Conservation (phyloP, 1,284 basidiomycete species). For the Puccinia sorghi region DNA sequence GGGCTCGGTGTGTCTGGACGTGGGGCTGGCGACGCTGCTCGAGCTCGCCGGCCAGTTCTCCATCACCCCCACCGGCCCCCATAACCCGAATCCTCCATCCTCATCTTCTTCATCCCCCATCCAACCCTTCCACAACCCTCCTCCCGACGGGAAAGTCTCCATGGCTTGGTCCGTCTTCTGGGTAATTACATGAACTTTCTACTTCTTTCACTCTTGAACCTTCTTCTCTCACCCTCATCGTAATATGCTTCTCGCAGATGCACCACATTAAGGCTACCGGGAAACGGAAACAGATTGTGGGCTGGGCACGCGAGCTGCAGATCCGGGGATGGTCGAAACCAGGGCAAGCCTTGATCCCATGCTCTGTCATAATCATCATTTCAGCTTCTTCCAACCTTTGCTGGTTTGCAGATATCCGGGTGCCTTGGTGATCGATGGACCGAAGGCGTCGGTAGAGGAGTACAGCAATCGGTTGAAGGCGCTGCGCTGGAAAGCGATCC, state of each 20-base stretch:
- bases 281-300: conserved; percentile 31
- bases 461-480: not conserved
- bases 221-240: too few relatives aligned
- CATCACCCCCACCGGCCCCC: not conserved
- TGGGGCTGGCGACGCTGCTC: not conserved
- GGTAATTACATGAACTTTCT: not conserved
- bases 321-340: conserved; percentile 35
- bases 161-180: conserved; percentile 42
- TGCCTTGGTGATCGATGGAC: conserved; percentile 21
- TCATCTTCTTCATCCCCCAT: not conserved
- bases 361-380: too few relatives aligned
- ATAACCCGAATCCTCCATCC: not conserved
- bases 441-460: not conserved
- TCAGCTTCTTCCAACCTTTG: too few relatives aligned
- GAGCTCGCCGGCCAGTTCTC: not conserved
- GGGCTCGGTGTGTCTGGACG: conserved; percentile 14
- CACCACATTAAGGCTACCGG: conserved; percentile 35
- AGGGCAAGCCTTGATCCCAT: conserved; percentile 11
- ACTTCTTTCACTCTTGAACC: not conserved
- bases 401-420: conserved; percentile 5
- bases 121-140: not conserved
- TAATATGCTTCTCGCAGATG: not conserved
- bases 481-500: conserved; percentile 33
- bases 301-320: conserved; percentile 23
- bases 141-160: not conserved